Evolutionary conservation across 2,329 filamentous ascomycete genomes (phyloP), one percentile per base, ranked within the genome.

Genomic region (Trichoderma breve): DNA sequence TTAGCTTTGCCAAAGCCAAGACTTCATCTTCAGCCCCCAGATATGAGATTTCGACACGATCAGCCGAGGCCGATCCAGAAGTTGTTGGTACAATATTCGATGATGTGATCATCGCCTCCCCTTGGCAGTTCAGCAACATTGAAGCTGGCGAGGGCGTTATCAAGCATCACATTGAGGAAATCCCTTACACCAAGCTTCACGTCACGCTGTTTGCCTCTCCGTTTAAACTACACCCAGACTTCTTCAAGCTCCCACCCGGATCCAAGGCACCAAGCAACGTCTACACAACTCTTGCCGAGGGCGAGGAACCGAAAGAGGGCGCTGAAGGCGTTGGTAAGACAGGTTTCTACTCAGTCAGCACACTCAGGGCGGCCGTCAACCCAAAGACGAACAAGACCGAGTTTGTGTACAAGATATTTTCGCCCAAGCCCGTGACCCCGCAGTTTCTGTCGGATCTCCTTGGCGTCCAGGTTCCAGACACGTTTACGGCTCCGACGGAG

Each of bases 201-300:
- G 95, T 98, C 67, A 98, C 95, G 0, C 88, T 98, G 1, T 95
- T 99, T 77, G 86, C 95, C 0, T 93, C 94, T 0, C 90, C 93
- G 0, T 88, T 90, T 76, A 86, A 83, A n/a, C 86, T 97, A n/a
- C 90, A 88, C 24, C 87, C 92, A 0, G 80, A 80, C 3, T 94
- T 90, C 79, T 98, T 98, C 84, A 88, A 89, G 71, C 85, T 97
- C 2, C 78, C 84, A 2, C 79, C 86, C 0, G 86, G 82, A n/a
- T 82, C 84, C 34, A 80, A 83, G 18, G 88, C 92, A 0, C 96
- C 96, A 0, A 89, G 89, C 72, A 90, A 89, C 24, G 88, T 99
- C 61, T 88, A 98, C 67, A 98, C 96, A 0, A 98, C 95, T 0
- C 87, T 98, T 0, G 88, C 87, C 3, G 81, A 85, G 2, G 85